A percentile compares a stretch with the other conserved stretches of the same genome.
These are phyloP conservation scores for Trapa incisa DNA, from an alignment of 345 rosid species.

Conservation along the genomic window DNA sequence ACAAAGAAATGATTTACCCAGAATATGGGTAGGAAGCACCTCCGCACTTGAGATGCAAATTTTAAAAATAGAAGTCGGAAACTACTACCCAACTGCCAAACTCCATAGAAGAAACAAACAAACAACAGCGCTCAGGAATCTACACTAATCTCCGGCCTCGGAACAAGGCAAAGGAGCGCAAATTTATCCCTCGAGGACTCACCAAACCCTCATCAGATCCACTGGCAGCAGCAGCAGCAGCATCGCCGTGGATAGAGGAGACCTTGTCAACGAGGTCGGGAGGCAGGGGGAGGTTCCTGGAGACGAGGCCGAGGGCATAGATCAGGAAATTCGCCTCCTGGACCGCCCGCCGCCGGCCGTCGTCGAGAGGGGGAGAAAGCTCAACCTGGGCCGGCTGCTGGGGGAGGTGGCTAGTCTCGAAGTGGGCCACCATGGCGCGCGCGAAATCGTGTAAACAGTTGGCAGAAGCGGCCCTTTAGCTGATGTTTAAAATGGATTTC, in stretches of 20 bases:
- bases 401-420: conserved; percentile 37
- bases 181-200: conserved; percentile 12
- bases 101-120: background rate
- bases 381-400: conserved; percentile 19
- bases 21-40: background rate
- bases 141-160: background rate
- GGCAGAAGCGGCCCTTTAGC: conserved; percentile 3
- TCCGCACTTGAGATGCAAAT: background rate
- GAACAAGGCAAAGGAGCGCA: conserved; percentile 11
- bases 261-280: conserved; percentile 50
- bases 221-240: conserved; percentile 8
- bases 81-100: background rate
- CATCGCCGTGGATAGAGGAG: conserved; percentile 51
- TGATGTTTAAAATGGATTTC: conserved; percentile 6
- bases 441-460: conserved; percentile 17
- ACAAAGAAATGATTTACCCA: background rate
- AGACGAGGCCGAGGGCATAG: conserved; percentile 71
- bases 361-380: background rate
- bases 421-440: conserved; percentile 62
- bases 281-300: conserved; percentile 87
- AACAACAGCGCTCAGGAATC: background rate
- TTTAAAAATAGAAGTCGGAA: background rate
- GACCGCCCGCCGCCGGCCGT: conserved; percentile 1
- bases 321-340: conserved; percentile 62
- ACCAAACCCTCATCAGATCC: conserved; percentile 31